phyloP scores from a whole-genome alignment of 495 filamentous ascomycete species.

The Penicillium arizonense region DNA sequence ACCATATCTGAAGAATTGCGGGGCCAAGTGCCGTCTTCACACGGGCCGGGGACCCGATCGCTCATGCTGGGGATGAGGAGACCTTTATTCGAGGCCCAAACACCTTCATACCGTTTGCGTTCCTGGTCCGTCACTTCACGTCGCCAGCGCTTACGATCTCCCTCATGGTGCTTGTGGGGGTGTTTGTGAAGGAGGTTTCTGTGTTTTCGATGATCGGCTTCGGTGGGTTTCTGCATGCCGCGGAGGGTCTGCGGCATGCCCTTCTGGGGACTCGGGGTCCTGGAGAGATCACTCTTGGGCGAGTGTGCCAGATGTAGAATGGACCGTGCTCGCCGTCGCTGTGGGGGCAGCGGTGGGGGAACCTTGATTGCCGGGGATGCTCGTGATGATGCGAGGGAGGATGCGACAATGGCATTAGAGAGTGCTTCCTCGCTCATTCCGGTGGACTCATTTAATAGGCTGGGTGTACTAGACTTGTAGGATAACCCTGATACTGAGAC shows the following conservation, averaged over 20 bases:
- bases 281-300: conserved; percentile 34
- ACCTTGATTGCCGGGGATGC: conserved; percentile 51
- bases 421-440: conserved; percentile 49
- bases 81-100: conserved; percentile 93
- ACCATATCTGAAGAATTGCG: conserved; percentile 53
- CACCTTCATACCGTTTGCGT: conserved; percentile 89
- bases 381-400: conserved; percentile 74
- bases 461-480: conserved; percentile 28
- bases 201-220: conserved; percentile 51
- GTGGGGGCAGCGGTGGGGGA: conserved; percentile 42
- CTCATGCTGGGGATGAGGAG: conserved; percentile 40
- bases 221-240: conserved; percentile 54
- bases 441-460: conserved; percentile 19
- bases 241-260: conserved; percentile 74
- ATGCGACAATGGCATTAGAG: conserved; percentile 81
- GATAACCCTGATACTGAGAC: conserved; percentile 27
- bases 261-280: conserved; percentile 56
- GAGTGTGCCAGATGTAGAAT: conserved; percentile 36
- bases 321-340: conserved; percentile 48
- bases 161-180: conserved; percentile 85
- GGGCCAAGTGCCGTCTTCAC: conserved; percentile 19
- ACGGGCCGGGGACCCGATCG: neutral
- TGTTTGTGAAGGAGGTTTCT: conserved; percentile 61
- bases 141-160: conserved; percentile 79
- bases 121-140: conserved; percentile 74